phyloP scores from a whole-genome alignment of 371 early-diverging fungal genomes.

The Choanephora cucurbitarum region DNA sequence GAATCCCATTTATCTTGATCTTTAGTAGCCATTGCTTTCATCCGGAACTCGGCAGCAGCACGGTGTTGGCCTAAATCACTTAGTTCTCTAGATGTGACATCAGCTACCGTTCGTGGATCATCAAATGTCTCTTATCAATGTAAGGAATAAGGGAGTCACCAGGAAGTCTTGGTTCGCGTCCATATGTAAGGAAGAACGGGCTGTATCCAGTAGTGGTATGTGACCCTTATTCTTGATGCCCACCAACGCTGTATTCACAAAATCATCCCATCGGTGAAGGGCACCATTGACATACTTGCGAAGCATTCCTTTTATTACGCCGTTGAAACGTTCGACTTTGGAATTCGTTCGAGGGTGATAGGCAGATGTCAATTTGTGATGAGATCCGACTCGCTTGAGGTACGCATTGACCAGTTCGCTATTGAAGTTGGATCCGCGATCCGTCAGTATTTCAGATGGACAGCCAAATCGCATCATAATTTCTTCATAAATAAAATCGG shows the following conservation, averaged over 20 bases:
- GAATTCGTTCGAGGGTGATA: constrained; percentile 24
- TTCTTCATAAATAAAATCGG: constrained; percentile 26
- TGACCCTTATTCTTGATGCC: neutral
- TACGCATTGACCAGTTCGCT: constrained; percentile 7
- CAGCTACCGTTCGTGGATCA: constrained; percentile 5
- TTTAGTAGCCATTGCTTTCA: neutral
- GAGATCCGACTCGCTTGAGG: neutral
- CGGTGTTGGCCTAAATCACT: neutral
- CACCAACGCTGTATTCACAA: neutral
- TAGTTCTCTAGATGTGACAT: neutral
- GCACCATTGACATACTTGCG: neutral
- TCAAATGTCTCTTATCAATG: constrained; percentile 1
- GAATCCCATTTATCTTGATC: constrained; percentile 14
- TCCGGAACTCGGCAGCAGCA: neutral
- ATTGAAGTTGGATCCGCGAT: constrained; percentile 26
- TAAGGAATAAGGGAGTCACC: constrained; percentile 15
- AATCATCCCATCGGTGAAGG: neutral
- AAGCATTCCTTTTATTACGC: neutral
- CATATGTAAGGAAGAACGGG: constrained; percentile 22
- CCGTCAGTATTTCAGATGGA: constrained; percentile 23
- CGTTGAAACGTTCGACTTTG: constrained; percentile 23
- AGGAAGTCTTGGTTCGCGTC: constrained; percentile 20
- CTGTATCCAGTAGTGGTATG: constrained; percentile 13
- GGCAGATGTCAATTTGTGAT: constrained; percentile 23
- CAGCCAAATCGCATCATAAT: constrained; percentile 34